Evolutionary conservation across 495 filamentous ascomycete genomes (phyloP).

Genomic region (Xylaria grammica): DNA sequence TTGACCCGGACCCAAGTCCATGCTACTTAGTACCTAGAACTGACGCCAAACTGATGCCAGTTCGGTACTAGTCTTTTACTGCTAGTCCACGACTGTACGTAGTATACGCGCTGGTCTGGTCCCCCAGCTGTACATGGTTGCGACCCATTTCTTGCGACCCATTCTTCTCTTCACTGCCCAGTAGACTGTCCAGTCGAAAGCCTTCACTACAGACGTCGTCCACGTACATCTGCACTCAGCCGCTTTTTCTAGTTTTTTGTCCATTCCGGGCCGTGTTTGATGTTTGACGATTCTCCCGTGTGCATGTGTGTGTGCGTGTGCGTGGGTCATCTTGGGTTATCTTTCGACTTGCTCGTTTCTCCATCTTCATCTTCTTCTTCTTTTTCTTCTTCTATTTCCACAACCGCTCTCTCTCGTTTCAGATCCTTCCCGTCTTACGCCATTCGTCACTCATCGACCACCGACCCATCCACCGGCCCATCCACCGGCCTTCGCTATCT

Average conservation of each 20-base stretch:
- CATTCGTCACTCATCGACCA: not conserved
- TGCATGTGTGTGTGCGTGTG: too few relatives aligned
- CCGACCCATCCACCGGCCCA: too few relatives aligned
- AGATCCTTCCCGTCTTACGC: not conserved
- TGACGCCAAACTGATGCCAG: too few relatives aligned
- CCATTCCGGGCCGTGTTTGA: not conserved
- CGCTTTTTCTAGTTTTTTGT: not conserved
- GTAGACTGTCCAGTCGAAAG: not conserved
- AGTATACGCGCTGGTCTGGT: too few relatives aligned
- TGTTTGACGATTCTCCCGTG: slow-evolving; percentile 3
- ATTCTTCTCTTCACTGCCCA: slow-evolving; percentile 1
- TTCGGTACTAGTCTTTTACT: too few relatives aligned
- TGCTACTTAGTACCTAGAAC: too few relatives aligned
- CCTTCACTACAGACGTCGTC: not conserved
- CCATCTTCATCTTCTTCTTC: not conserved
- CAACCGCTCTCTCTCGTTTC: not conserved
- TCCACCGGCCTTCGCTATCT: too few relatives aligned
- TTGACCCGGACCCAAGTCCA: too few relatives aligned
- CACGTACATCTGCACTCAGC: slow-evolving; percentile 13
- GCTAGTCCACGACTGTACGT: too few relatives aligned
- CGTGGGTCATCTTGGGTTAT: too few relatives aligned
- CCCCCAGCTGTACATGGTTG: not conserved
- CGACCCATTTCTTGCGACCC: not conserved
- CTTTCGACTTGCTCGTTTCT: not conserved
- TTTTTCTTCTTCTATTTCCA: not conserved